Evolutionary conservation across 1,284 basidiomycete species (phyloP), one percentile per base, ranked within the genome.

Genomic region (Irpex sp.): DNA sequence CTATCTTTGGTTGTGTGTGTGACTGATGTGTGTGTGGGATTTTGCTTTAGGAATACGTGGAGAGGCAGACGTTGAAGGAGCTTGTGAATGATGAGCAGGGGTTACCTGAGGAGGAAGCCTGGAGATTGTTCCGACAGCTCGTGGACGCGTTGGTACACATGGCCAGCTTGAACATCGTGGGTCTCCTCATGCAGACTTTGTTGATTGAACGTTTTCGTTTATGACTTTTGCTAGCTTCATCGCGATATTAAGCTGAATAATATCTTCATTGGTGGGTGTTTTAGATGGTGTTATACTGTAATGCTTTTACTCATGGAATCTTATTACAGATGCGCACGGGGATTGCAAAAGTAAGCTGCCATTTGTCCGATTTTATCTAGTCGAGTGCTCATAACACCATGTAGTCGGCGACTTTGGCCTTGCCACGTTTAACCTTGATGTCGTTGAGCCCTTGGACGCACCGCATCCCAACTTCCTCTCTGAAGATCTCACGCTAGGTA

Each of bases 61-160:
- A 88, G 74, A 83, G 86, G 48, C 93, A 93, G 72, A 94, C 91
- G 0, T 71, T 94, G 67, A 86, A 84, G 72, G 91, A 93, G 86
- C 81, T 89, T 35, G 87, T 96, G 53, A 86, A 87, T 16, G 89
- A 45, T 2, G 39, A 45, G n/a, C 39, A 93, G 66, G 91, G 90
- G 0, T 75, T 96, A 3, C 80, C 82, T 0, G 92, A 94, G 73
- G 86, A 93, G 53, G 93, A 96, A 65, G 87, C 88, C 0, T 98
- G 96, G 96, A 78, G 91, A 33, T 77, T 98, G 18, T 93, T 98
- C 69, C 87, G 92, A 56, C 94, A 98, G 74, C 88, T 96, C 58
- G 75, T 98, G n/a, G 94, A 97, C 65, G 96, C 95, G 0, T 80
- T 98, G 3, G 90, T 91, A 0, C 93, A 98, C 68, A 95, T 98